Evolutionary conservation across 2,329 filamentous ascomycete genomes (phyloP), one percentile per base, ranked within the genome.

Genomic region (Ceratocystis albifundus): DNA sequence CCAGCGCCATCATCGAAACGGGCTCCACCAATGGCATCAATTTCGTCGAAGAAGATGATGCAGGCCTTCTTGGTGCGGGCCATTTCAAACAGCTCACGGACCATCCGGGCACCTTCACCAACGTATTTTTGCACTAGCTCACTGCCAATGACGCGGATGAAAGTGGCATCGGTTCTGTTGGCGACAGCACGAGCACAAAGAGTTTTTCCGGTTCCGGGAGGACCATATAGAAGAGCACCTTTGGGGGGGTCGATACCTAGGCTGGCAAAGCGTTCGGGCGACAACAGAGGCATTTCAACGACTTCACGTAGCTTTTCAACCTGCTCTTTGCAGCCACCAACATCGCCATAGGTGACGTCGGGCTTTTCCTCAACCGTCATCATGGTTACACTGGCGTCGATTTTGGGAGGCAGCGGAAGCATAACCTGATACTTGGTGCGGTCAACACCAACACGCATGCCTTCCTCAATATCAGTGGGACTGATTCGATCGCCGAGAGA

Each of bases 311-410:
- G 84, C 83, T 99, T 99, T 82, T 99, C 94, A 50, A 99, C 96
- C 78, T 99, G 94, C 78, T 99, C 94, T 79, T 99, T 99, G 84
- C 92, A 97, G 66, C 94, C 94, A 78, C 94, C 94, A 50, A 99
- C 93, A 80, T 99, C 94, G 72, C 94, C 94, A 73, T 99, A 99
- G 69, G 94, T 99, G 69, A 99, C 94, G 76, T 99, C 94, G 17
- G 94, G 94, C 82, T 99, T 99, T 80, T 99, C 94, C 80, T 99
- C 94, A 70, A 99, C 94, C 63, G 94, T 97, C 94, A 99, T 99
- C 94, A 99, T 99, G 48, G 94, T 99, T 71, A 99, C 94, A 71
- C 90, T 96, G 65, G 94, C 93, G 74, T 99, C 94, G 79, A 99
- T 99, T 83, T 97, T 99, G 45, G 94, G 94, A 55, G 94, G 94